Percentiles rank a stretch among this genome's conserved stretches.
Evolutionary conservation across 2,329 filamentous ascomycete genomes (phyloP).

Genomic region (Phoma sp.): DNA sequence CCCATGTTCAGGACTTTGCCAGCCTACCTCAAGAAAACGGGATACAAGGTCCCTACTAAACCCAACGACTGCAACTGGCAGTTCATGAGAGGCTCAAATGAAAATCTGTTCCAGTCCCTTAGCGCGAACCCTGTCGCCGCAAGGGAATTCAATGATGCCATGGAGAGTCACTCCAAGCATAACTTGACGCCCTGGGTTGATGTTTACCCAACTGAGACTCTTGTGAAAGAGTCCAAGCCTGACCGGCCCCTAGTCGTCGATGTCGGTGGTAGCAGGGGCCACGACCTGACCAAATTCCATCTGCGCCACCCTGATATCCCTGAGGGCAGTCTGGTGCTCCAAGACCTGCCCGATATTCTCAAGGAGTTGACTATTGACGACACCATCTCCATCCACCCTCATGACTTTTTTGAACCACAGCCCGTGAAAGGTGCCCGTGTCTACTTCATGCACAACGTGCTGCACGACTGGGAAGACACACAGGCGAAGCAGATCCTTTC

Average conservation of each 20-base stretch:
- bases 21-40: conserved; percentile 17
- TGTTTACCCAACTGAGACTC: conserved; percentile 20
- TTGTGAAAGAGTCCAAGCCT: conserved; percentile 14
- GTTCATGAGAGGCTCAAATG: conserved; percentile 18
- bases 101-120: conserved; percentile 18
- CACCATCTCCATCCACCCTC: conserved; percentile 25
- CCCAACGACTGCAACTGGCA: conserved; percentile 20
- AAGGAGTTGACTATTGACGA: conserved; percentile 18
- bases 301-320: conserved; percentile 27
- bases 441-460: conserved; percentile 52
- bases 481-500: conserved; percentile 46
- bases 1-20: conserved; percentile 20
- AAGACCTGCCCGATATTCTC: conserved; percentile 43
- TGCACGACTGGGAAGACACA: conserved; percentile 53
- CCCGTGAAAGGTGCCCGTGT: conserved; percentile 44
- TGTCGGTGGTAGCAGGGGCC: conserved; percentile 52
- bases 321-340: conserved; percentile 49
- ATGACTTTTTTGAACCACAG: conserved; percentile 42
- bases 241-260: conserved; percentile 49
- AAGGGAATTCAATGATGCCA: conserved; percentile 19
- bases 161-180: conserved; percentile 19
- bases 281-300: conserved; percentile 46
- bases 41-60: conserved; percentile 15
- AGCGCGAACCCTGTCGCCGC: conserved; percentile 15
- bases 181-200: conserved; percentile 22